phyloP scores from a whole-genome alignment of 2,329 filamentous ascomycete genomes.

The Cucurbitaria berberidis region DNA sequence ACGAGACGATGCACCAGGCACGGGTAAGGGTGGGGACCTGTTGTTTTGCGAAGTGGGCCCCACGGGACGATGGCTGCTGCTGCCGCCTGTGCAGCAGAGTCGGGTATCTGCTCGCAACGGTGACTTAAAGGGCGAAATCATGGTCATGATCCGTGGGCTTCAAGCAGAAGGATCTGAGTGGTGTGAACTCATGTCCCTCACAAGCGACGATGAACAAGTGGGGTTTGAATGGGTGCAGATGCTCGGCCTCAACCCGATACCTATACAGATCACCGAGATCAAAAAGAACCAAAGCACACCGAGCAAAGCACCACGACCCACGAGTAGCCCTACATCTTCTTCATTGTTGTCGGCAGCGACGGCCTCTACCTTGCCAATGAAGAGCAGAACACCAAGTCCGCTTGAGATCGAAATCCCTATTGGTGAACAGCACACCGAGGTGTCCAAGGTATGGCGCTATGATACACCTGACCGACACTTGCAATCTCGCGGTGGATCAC shows the following conservation, averaged over 20 bases:
- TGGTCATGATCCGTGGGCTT: conserved; percentile 84
- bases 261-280: conserved; percentile 60
- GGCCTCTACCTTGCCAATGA: conserved; percentile 40
- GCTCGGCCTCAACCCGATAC: conserved; percentile 70
- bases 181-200: conserved; percentile 83
- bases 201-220: conserved; percentile 76
- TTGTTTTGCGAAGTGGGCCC: conserved; percentile 89
- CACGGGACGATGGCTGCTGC: conserved; percentile 80
- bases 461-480: conserved; percentile 40
- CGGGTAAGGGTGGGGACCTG: conserved; percentile 77
- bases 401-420: conserved; percentile 67
- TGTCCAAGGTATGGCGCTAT: conserved; percentile 54
- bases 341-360: conserved; percentile 53
- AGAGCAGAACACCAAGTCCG: conserved; percentile 55
- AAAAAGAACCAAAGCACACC: conserved; percentile 60
- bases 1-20: conserved; percentile 75
- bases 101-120: conserved; percentile 81
- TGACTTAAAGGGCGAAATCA: conserved; percentile 72
- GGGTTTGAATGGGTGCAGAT: conserved; percentile 87
- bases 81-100: conserved; percentile 79
- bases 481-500: conserved; percentile 41
- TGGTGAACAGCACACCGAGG: conserved; percentile 61
- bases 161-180: conserved; percentile 69
- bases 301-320: conserved; percentile 46
- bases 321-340: conserved; percentile 61